Percentiles rank a stretch among this genome's conserved stretches.
phyloP scores from a whole-genome alignment of 2,329 filamentous ascomycete genomes.

The Fulvia fulva region DNA sequence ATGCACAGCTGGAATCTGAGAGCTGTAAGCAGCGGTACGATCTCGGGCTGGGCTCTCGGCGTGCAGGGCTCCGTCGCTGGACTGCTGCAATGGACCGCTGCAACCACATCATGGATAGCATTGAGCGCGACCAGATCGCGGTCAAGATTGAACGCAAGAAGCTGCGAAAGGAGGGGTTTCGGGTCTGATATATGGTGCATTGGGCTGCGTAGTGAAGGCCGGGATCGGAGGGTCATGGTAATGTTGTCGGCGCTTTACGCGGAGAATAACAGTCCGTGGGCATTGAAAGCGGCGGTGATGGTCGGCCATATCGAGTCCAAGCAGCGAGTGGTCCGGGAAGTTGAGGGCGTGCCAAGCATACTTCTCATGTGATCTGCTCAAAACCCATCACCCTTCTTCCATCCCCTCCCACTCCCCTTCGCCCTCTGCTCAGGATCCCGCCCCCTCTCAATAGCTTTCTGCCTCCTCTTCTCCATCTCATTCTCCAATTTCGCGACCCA shows the following conservation, averaged over 20 bases:
- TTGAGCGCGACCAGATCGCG: neutral
- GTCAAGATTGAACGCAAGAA: neutral
- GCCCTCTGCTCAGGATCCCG: slow-evolving; percentile 51
- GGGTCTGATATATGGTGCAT: neutral
- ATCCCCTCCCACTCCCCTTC: slow-evolving; percentile 49
- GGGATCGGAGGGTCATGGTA: neutral
- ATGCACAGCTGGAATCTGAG: too few species aligned
- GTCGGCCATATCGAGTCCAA: neutral
- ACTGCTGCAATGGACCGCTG: too few species aligned
- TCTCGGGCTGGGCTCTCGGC: too few species aligned
- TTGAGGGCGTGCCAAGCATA: neutral
- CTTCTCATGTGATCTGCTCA: slow-evolving; percentile 30
- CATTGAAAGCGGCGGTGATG: neutral
- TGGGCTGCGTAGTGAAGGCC: neutral
- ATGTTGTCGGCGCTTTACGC: neutral
- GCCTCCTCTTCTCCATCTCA: slow-evolving; percentile 40
- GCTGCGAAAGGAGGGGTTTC: neutral
- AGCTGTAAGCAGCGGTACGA: too few species aligned
- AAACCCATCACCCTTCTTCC: slow-evolving; percentile 55
- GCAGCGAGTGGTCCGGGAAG: neutral
- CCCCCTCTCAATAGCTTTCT: slow-evolving; percentile 49
- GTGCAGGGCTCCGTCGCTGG: too few species aligned
- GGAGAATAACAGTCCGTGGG: neutral
- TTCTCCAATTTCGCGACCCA: slow-evolving; percentile 44
- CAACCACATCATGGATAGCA: neutral